Evolutionary conservation across 2,329 filamentous ascomycete genomes (phyloP), one percentile per base, ranked within the genome.

Genomic region (Botrytis paeoniae): DNA sequence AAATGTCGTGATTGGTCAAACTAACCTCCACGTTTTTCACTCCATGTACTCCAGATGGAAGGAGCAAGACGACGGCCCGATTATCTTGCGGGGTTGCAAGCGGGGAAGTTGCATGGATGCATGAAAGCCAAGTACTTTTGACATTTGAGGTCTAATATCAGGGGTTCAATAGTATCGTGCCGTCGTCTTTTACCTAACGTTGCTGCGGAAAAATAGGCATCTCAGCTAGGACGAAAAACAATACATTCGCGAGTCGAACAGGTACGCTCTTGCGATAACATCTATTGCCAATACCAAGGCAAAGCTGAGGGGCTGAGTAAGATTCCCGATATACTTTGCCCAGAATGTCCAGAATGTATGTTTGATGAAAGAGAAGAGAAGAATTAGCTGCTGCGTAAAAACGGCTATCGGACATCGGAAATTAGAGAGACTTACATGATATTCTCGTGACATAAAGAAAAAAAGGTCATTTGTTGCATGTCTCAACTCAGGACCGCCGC

Each of bases 1-100:
- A 37, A 54, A 18, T 2, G 6, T 66, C 45, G 35, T 10, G 16
- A n/a, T 54, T 66, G 45, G 45, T 12, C 22, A 54, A 29, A 66
- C 45, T 39, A 39, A 41, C 25, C 64, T 68, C 45, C 64, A 57
- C 20, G 29, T 14, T 64, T 25, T 64, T 20, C 5, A 45, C 14
- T 18, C 29, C 29, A 45, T 64, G 41, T 45, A 32, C 39, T 64
- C 35, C 62, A 18, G 41, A 64, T 35, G 41, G 43, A 48, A 39
- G 37, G 25, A 32, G 25, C 4, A 51, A 66, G 22, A 51, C 18
- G 63, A n/a, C 32, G 29, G 43, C 32, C 63, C 29, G 29, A 45
- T 65, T 65, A 65, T 65, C 29, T 65, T 66, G 63, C 63, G 16
- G 35, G 32, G 45, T 54, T 54, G 39, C 64, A 68, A 29, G 64